Evolutionary conservation across 2,329 filamentous ascomycete species (phyloP), one percentile per base, ranked within the genome.

Genomic region (Diaporthe batatas): DNA sequence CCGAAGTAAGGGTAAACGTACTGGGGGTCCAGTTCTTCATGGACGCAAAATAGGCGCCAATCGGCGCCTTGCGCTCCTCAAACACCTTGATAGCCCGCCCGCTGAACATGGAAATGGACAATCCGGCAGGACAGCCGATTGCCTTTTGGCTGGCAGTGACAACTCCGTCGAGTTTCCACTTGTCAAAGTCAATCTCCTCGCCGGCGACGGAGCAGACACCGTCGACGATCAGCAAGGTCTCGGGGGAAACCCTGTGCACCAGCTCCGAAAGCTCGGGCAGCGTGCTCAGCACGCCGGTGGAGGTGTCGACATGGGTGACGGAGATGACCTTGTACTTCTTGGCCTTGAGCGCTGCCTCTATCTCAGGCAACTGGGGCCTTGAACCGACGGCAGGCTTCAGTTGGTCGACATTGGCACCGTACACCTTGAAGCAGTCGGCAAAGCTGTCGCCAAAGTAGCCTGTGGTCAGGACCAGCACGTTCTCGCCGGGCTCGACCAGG

Each of bases 401-500:
- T 84, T 98, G 94, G 74, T 95, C 98, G 29, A 94, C 93, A 77
- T 94, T 93, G 78, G 92, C 94, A 75, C 96, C 96, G 81, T 99
- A 99, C 49, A 94, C 94, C 80, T 92, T 89, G 81, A 99, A 90
- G 85, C 95, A 98, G 84, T 97, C 92, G 77, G 94, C 94, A 81
- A 99, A 98, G 73, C 92, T 95, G 82, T 98, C 95, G 77, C 93
- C 95, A 81, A 99, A 99, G 89, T 99, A 99, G 76, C 96, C 96
- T 54, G 94, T 97, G 86, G 97, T 95, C 23, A 99, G 90, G 70
- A 99, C 95, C 53, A 99, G 89, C 32, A 93, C 96, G 73, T 98
- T 90, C 80, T 99, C 96, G 74, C 94, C 95, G 67, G 91, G 89
- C 86, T 99, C 96, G 74, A 94, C 89, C 75, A 99, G 86, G 86